Evolutionary conservation across 257 asterid genomes (phyloP), one percentile per base, ranked within the genome.

Genomic region (Phtheirospermum japonicum): DNA sequence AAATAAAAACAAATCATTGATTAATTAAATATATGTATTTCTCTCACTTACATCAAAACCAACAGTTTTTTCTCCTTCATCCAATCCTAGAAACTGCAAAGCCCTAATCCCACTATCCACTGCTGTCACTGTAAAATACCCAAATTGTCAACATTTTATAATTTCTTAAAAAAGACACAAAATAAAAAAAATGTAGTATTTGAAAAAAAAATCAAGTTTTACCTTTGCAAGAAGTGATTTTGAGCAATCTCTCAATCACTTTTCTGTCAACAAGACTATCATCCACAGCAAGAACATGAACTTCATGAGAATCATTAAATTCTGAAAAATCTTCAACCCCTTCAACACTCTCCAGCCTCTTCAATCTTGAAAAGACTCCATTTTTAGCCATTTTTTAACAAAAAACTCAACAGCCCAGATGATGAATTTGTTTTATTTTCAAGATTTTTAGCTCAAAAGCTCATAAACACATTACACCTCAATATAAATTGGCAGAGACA

Each of bases 311-410:
- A 8, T 48, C 28, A 16, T 46, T n/a, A 46, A n/a, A 40, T 40
- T 40, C 53, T 46, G 53, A 17, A 63, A 18, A 52, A 8, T 65
- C 79, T 39, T 60, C 77, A 19, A 43, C 72, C 66, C 49, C n/a
- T n/a, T n/a, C n/a, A n/a, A n/a, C n/a, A n/a, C n/a, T 60, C 67
- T 78, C 85, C 37, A 74, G 19, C 66, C 84, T 80, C 34, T 78
- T 78, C 49, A 79, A 55, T 57, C 85, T 77, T 7, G 89, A 82
- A 80, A 78, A 80, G 42, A 78, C 67, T 3, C 76, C 87, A 71
- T 68, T 82, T 64, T 74, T 78, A 0, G 83, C 77, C 93, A 85
- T 85, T 54, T 70, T 61, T 49, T n/a, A 23, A 23, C 31, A 14
- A 50, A 57, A 50, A 19, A n/a, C 50, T 17, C 59, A 46, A 9